Evolutionary conservation across 2,329 filamentous ascomycete genomes (phyloP), one percentile per base, ranked within the genome.

Genomic region (Dendryphion nanum): DNA sequence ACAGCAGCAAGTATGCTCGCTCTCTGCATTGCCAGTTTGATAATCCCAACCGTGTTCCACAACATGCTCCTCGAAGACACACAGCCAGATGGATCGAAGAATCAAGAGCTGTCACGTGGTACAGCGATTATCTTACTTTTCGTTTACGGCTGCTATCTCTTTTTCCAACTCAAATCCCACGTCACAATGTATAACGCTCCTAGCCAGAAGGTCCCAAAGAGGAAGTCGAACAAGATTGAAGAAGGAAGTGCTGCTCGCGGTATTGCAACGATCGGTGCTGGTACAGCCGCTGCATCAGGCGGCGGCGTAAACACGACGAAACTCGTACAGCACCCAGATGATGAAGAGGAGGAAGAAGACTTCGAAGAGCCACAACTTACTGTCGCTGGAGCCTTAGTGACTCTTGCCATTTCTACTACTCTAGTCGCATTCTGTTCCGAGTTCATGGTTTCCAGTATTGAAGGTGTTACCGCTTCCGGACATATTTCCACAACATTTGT

Each of bases 81-180:
- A 13, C 40, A 30, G 12, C 48, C 45, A 4, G 60, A 64, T 38
- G 51, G 54, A 10, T 23, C 53, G 31, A 56, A 48, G 24, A 64
- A 63, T 34, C 53, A 58, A 14, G 59, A 61, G 35, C 41, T 65
- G 38, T 90, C 86, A 0, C 80, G 85, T 38, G 86, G 86, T 35
- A 87, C 85, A 2, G 72, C 86, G 1, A 70, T 96, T 44, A 89
- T 96, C 45, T 76, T 96, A 4, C 76, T 97, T 1, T 61, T 94
- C 32, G 85, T 94, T 7, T 97, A 96, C 63, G 81, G 68, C 34
- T 85, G 79, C 40, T 96, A 94, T 57, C 81, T 97, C 2, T 77
- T 87, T 66, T 96, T 96, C 74, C 91, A 96, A 66, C 81, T 97
- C 42, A 87, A 89, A 63, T 90, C 90, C 0, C 90, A 96, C 64